Evolutionary conservation across 2,329 filamentous ascomycete species (phyloP).

Genomic region (Lachnellula arida): DNA sequence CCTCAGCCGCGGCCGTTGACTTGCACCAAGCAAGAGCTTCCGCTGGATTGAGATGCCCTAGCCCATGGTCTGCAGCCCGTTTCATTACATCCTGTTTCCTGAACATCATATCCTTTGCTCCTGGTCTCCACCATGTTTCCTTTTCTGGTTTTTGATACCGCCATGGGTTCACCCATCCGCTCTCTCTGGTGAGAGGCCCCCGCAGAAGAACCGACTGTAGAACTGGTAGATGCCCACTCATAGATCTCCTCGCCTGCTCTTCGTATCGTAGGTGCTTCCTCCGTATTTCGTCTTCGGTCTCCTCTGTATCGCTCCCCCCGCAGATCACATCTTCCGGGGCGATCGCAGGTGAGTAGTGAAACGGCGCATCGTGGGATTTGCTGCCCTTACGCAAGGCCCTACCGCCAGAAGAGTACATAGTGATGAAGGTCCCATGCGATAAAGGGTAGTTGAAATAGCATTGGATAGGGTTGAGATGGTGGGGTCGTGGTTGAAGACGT

Average conservation of each 20-base stretch:
- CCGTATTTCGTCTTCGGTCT: slow-evolving; percentile 43
- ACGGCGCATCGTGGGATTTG: slow-evolving; percentile 31
- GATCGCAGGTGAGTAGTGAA: slow-evolving; percentile 45
- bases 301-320: slow-evolving; percentile 53
- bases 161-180: slow-evolving; percentile 52
- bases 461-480: background rate
- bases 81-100: slow-evolving; percentile 20
- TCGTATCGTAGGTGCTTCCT: slow-evolving; percentile 55
- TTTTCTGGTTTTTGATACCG: slow-evolving; percentile 27
- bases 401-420: slow-evolving; percentile 8
- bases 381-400: background rate
- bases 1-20: slow-evolving; percentile 15
- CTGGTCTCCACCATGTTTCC: slow-evolving; percentile 20
- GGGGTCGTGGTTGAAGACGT: background rate
- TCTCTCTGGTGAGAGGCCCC: slow-evolving; percentile 54
- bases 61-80: slow-evolving; percentile 18
- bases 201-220: slow-evolving; percentile 56
- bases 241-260: slow-evolving; percentile 51
- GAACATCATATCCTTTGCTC: slow-evolving; percentile 22
- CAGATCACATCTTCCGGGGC: slow-evolving; percentile 46
- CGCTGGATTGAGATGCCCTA: slow-evolving; percentile 17
- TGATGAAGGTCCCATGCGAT: slow-evolving; percentile 3
- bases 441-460: background rate
- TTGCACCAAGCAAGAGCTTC: slow-evolving; percentile 23
- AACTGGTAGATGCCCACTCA: slow-evolving; percentile 50